Percentiles rank a stretch among this genome's conserved stretches.
phyloP scores from a whole-genome alignment of 805 yeast genomes.

The Yarrowia hollandica region DNA sequence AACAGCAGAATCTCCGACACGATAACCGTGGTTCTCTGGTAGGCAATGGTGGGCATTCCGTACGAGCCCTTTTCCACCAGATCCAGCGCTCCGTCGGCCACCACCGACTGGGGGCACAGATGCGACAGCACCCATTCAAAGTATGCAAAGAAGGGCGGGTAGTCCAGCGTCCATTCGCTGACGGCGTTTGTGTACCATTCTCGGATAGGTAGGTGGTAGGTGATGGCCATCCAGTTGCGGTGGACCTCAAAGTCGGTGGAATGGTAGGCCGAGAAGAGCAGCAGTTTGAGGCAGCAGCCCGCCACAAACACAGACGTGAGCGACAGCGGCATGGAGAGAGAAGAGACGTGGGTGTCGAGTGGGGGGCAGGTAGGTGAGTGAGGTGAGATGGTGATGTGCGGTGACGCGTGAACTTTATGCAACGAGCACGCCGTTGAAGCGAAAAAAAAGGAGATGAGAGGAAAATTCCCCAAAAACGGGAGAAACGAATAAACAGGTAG shows the following conservation, averaged over 20 bases:
- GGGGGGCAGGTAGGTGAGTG: too few relatives aligned
- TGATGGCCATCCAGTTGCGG: slow-evolving; percentile 94
- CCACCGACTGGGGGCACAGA: slow-evolving; percentile 64
- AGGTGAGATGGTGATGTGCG: background rate
- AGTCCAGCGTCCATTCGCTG: slow-evolving; percentile 91
- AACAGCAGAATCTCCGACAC: slow-evolving; percentile 71
- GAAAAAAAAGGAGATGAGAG: too few relatives aligned
- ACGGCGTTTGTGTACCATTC: slow-evolving; percentile 84
- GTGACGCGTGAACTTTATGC: too few relatives aligned
- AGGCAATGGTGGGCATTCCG: slow-evolving; percentile 76
- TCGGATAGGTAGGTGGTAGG: slow-evolving; percentile 66
- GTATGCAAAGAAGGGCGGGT: slow-evolving; percentile 97
- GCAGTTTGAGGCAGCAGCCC: slow-evolving; percentile 56
- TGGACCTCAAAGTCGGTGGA: slow-evolving; percentile 98
- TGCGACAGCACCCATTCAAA: slow-evolving; percentile 81
- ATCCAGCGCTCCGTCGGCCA: slow-evolving; percentile 73
- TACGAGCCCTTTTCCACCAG: slow-evolving; percentile 64
- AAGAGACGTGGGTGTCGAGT: background rate
- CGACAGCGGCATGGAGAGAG: slow-evolving; percentile 43
- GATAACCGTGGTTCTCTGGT: slow-evolving; percentile 81
- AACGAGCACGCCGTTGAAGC: too few relatives aligned
- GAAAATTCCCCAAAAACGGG: too few relatives aligned
- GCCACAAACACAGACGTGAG: slow-evolving; percentile 70
- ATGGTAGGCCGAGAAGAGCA: slow-evolving; percentile 76
- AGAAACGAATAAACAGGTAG: too few relatives aligned